Evolutionary conservation across 1,284 basidiomycete species (phyloP).

Genomic region (Chalciporus sp.): DNA sequence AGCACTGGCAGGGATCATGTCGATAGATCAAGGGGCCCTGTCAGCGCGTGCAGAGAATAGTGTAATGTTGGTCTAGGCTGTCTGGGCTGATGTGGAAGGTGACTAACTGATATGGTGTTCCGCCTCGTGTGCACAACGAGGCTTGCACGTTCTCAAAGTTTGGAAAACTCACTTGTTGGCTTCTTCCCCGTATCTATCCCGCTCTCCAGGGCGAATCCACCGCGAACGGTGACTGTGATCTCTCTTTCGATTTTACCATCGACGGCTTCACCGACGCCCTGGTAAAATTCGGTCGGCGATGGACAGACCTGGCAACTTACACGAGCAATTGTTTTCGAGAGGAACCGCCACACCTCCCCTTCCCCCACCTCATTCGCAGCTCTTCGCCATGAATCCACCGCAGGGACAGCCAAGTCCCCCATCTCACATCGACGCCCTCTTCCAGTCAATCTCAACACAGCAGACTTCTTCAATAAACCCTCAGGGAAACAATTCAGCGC

Average conservation of each 20-base stretch:
- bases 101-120: background rate
- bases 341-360: slow-evolving; percentile 15
- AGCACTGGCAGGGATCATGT: background rate
- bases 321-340: slow-evolving; percentile 21
- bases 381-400: slow-evolving; percentile 11
- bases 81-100: background rate
- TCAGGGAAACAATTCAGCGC: slow-evolving; percentile 46
- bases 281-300: slow-evolving; percentile 5
- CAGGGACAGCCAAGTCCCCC: slow-evolving; percentile 11
- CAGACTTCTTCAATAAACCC: slow-evolving; percentile 2
- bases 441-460: slow-evolving; percentile 17
- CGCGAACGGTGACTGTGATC: background rate
- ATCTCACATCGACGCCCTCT: slow-evolving; percentile 21
- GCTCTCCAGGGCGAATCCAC: slow-evolving; percentile 1
- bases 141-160: slow-evolving; percentile 13
- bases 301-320: slow-evolving; percentile 13
- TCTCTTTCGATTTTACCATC: background rate
- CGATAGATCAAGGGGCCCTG: background rate
- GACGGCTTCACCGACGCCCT: background rate
- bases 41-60: background rate
- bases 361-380: slow-evolving; percentile 6
- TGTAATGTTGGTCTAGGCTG: background rate
- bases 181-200: slow-evolving; percentile 6
- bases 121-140: slow-evolving; percentile 34
- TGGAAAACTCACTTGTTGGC: background rate